Evolutionary conservation across 1,284 basidiomycete genomes (phyloP).

Genomic region (Ustilago cynodontis): DNA sequence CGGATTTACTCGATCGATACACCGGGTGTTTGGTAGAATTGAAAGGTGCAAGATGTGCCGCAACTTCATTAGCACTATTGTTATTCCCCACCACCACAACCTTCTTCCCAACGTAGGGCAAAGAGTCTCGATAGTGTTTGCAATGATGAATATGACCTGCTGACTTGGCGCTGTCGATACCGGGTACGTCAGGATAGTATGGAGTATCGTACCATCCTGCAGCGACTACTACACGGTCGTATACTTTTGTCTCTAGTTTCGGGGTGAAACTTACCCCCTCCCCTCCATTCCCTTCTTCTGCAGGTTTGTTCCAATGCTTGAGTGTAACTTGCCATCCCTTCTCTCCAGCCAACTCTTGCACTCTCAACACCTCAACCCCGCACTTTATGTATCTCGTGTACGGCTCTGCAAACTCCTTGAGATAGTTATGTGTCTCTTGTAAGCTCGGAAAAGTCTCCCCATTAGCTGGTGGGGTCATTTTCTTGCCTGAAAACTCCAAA

Average conservation of each 20-base stretch:
- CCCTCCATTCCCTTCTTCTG: background rate
- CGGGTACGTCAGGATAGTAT: conserved; percentile 47
- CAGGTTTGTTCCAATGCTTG: conserved; percentile 40
- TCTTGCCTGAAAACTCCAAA: conserved; percentile 50
- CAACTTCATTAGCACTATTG: conserved; percentile 61
- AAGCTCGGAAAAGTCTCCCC: conserved; percentile 58
- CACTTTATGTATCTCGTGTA: conserved; percentile 29
- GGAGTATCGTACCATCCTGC: conserved; percentile 62
- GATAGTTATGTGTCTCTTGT: conserved; percentile 56
- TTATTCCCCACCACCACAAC: conserved; percentile 65
- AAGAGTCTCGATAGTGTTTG: conserved; percentile 62
- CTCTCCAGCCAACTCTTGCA: conserved; percentile 46
- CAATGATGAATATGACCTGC: conserved; percentile 56
- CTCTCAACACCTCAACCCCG: conserved; percentile 51
- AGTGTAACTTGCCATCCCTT: conserved; percentile 43
- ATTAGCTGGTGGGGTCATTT: conserved; percentile 44
- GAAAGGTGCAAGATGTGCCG: conserved; percentile 56
- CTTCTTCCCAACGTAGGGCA: conserved; percentile 31
- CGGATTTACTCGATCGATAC: conserved; percentile 35
- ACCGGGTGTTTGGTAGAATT: conserved; percentile 39
- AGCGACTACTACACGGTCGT: conserved; percentile 54
- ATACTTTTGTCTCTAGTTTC: conserved; percentile 13
- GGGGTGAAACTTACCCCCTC: conserved; percentile 28
- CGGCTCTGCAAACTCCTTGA: conserved; percentile 43
- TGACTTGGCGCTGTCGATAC: conserved; percentile 33